Evolutionary conservation across 75 land plant genomes (phyloP).

Genomic region (Pinus albicaulis): DNA sequence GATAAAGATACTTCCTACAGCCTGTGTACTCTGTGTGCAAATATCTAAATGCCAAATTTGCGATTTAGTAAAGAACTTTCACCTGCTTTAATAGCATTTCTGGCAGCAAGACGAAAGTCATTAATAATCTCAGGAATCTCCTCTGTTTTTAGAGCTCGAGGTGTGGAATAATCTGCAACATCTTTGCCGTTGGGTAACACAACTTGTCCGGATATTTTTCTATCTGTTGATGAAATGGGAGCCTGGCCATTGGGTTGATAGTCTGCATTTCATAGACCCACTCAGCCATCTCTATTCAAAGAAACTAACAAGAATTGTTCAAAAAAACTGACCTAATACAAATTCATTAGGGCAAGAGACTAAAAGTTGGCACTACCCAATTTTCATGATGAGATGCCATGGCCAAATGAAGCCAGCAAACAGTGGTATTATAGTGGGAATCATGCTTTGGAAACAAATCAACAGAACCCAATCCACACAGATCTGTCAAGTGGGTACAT

Average conservation of each 20-base stretch:
- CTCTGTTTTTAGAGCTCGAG: constrained; percentile 32
- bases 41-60: no score
- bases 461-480: no score
- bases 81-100: constrained; percentile 82
- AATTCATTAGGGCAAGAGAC: no score
- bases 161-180: constrained; percentile 24
- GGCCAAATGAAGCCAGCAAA: background rate
- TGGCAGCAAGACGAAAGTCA: constrained; percentile 75
- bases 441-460: no score
- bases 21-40: no score
- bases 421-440: no score
- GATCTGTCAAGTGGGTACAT: no score
- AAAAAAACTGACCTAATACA: background rate
- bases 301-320: background rate
- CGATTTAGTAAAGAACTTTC: background rate
- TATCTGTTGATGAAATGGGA: constrained; percentile 47
- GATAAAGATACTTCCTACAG: no score
- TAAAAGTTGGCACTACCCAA: no score
- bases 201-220: constrained; percentile 1
- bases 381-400: no score
- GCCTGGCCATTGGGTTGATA: constrained; percentile 58
- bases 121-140: constrained; percentile 51
- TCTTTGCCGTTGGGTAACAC: constrained; percentile 7
- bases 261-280: constrained; percentile 17
- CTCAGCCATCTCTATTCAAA: no score